These are phyloP conservation scores for Cryptococcus sp. DNA, from an alignment of 1,284 basidiomycete genomes.

Conservation along the genomic window DNA sequence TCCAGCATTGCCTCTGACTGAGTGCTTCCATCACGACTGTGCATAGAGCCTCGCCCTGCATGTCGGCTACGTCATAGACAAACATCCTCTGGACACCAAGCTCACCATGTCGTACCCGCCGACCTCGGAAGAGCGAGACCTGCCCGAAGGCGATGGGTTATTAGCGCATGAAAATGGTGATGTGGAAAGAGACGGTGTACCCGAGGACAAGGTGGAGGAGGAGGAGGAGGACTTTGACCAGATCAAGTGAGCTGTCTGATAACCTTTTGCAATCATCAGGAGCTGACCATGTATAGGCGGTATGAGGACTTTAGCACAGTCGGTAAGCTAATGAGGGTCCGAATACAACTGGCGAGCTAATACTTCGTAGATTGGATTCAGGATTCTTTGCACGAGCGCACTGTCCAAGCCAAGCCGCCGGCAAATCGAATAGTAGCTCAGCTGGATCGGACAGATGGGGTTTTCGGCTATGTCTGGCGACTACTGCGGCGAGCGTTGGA, in stretches of 20 bases:
- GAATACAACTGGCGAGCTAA: neutral
- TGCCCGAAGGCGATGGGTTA: constrained; percentile 15
- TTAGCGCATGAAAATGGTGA: constrained; percentile 9
- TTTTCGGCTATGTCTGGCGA: constrained; percentile 63
- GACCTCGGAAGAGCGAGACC: constrained; percentile 8
- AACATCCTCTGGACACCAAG: neutral
- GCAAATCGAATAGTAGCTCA: constrained; percentile 52
- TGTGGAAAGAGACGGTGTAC: constrained; percentile 7
- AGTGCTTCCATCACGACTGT: too few species aligned
- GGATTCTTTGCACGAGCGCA: constrained; percentile 84
- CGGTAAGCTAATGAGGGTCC: constrained; percentile 55
- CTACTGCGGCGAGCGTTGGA: constrained; percentile 60
- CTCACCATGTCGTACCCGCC: constrained; percentile 37
- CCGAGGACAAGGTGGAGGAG: constrained; percentile 34
- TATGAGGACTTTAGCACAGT: constrained; percentile 77
- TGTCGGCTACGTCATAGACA: neutral
- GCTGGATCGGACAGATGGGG: constrained; percentile 43
- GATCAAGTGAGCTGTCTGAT: constrained; percentile 35
- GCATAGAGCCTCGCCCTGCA: too few species aligned
- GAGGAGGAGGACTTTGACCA: constrained; percentile 53
- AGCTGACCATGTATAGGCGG: constrained; percentile 37
- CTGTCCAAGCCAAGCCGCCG: constrained; percentile 60
- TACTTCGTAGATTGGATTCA: constrained; percentile 81
- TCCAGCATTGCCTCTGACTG: too few species aligned
- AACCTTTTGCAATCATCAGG: neutral